phyloP scores from a whole-genome alignment of 2,329 filamentous ascomycete species.

The Colletotrichum phormii region DNA sequence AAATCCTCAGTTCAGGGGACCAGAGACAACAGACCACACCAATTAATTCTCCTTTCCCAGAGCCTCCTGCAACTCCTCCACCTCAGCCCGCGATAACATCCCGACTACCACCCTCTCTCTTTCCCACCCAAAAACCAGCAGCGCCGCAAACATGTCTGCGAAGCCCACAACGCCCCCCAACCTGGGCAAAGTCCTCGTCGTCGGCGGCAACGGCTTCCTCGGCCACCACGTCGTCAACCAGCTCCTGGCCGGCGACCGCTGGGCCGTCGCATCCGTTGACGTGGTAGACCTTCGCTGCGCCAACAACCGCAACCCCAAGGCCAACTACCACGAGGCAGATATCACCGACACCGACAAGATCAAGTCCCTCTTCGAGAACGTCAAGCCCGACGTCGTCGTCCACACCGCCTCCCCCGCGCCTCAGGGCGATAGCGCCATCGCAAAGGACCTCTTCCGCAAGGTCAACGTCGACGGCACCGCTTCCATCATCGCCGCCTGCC shows the following conservation, averaged over 20 bases:
- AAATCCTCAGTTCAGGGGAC: conserved; percentile 12
- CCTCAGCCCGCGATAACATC: neutral
- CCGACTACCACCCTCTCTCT: neutral
- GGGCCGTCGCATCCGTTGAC: conserved; percentile 66
- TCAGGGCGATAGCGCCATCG: conserved; percentile 61
- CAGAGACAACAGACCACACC: conserved; percentile 5
- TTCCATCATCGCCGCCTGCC: conserved; percentile 80
- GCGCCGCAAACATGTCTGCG: conserved; percentile 37
- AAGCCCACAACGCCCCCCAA: conserved; percentile 45
- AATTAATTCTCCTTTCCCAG: neutral
- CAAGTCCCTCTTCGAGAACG: conserved; percentile 70
- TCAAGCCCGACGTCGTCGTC: conserved; percentile 85
- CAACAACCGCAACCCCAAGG: conserved; percentile 72
- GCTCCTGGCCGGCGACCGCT: conserved; percentile 63
- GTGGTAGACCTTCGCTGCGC: conserved; percentile 80
- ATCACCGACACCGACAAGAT: conserved; percentile 77
- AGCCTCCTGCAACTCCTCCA: neutral
- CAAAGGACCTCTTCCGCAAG: conserved; percentile 75
- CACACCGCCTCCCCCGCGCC: conserved; percentile 84
- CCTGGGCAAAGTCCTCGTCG: conserved; percentile 79
- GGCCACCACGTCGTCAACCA: conserved; percentile 85
- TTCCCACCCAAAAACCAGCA: neutral
- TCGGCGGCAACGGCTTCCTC: conserved; percentile 87
- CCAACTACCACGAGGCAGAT: conserved; percentile 79
- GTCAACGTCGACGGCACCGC: conserved; percentile 91